phyloP scores from a whole-genome alignment of 1,284 basidiomycete species.

The Trametes hirsuta region DNA sequence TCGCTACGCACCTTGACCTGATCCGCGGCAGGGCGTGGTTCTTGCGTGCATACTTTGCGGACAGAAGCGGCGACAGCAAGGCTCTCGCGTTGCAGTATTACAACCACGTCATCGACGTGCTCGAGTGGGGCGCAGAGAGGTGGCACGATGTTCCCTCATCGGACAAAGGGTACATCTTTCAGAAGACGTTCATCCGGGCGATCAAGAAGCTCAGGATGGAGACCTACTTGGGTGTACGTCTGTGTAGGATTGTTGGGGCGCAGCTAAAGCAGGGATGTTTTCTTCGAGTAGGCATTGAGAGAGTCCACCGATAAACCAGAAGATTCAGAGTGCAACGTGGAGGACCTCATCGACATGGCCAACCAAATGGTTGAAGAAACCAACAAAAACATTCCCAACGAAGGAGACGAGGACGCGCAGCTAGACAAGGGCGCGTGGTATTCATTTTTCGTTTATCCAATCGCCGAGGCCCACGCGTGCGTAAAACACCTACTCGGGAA shows the following conservation, averaged over 20 bases:
- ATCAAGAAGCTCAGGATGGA: conserved; percentile 37
- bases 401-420: conserved; percentile 9
- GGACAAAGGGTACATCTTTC: conserved; percentile 38
- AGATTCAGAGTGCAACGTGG: conserved; percentile 17
- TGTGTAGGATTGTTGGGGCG: neutral
- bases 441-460: conserved; percentile 23
- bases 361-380: conserved; percentile 25
- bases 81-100: conserved; percentile 19
- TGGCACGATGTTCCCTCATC: conserved; percentile 40
- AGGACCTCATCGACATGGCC: conserved; percentile 23
- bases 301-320: conserved; percentile 11
- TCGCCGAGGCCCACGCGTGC: conserved; percentile 27
- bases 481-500: neutral
- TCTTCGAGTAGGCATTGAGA: conserved; percentile 9
- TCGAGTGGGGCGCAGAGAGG: conserved; percentile 44
- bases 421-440: conserved; percentile 26
- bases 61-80: conserved; percentile 11
- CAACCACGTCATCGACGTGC: conserved; percentile 38
- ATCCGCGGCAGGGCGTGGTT: conserved; percentile 21
- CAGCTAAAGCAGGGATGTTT: neutral
- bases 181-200: conserved; percentile 36
- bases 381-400: conserved; percentile 19
- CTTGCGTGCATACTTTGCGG: conserved; percentile 20
- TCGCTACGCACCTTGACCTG: neutral
- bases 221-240: conserved; percentile 36